Evolutionary conservation across 1,139 yeast genomes (phyloP), one percentile per base, ranked within the genome.

Genomic region (Debaryomyces subglobosus): DNA sequence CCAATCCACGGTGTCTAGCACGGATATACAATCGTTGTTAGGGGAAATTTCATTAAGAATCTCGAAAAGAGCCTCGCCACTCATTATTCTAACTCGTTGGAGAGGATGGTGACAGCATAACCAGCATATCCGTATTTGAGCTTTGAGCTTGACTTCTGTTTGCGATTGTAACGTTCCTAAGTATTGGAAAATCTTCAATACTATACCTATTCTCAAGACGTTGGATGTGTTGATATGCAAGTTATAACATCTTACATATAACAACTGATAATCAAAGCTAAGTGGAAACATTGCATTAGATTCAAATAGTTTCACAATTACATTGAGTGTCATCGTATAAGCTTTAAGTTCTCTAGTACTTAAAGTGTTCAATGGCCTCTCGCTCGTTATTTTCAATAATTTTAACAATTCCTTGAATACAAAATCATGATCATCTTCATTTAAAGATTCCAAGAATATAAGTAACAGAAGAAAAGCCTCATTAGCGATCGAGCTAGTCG

Each of bases 171-270:
- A 39, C 7, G 40, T 43, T 4, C 65, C 55, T 32, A 79, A 47
- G 45, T 65, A 61, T 37, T 69, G 71, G 60, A 79, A 74, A 0
- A 78, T 53, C 45, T 63, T 65, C 18, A 78, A 52, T 0, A 73
- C 71, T 7, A 65, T 60, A 5, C 58, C 63, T 4, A 73, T 60
- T 34, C 82, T 60, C 0, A 57, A 54, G 3, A 63, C 43, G 45
- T 71, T 77, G 5, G 68, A 59, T 1, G 81, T 78, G 49, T 76
- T 76, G 37, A 81, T 66, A 53, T 82, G 86, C 35, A 84, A 59
- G 58, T 85, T 85, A 64, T 78, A 82, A n/a, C 80, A 63, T 48
- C 84, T 72, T 1, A 80, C 73, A 54, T 68, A 84, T 2, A 84
- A 61, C 0, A 77, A 72, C 21, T 68, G 60, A 39, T 69, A 63